These are phyloP conservation scores for Trametes sp. DNA, from an alignment of 1,284 basidiomycete species.

Conservation along the genomic window DNA sequence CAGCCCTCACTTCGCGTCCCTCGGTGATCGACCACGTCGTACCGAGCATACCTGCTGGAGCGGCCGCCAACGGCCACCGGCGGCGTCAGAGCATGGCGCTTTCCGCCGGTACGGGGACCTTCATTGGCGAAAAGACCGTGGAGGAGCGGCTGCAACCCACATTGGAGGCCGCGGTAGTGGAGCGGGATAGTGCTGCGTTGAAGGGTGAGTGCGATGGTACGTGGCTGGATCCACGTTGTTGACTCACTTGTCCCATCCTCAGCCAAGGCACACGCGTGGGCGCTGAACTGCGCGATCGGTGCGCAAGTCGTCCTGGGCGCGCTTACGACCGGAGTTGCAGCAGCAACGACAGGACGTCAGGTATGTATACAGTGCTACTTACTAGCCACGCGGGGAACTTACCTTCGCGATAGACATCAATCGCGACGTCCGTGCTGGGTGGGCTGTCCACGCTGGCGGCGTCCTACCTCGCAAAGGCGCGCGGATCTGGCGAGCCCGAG, in stretches of 20 bases:
- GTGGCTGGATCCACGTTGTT: neutral
- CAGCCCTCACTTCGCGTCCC: constrained; percentile 10
- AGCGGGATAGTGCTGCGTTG: constrained; percentile 31
- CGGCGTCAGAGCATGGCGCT: constrained; percentile 10
- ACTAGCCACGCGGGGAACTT: constrained; percentile 1
- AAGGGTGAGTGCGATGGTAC: constrained; percentile 36
- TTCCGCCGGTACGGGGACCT: constrained; percentile 12
- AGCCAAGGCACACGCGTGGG: constrained; percentile 57
- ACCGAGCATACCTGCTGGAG: constrained; percentile 5
- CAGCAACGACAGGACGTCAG: constrained; percentile 51
- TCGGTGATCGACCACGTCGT: constrained; percentile 26
- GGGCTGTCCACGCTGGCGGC: constrained; percentile 70
- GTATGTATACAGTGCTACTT: constrained; percentile 22
- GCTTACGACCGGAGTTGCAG: constrained; percentile 70
- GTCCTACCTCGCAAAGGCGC: constrained; percentile 71
- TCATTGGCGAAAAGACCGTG: constrained; percentile 34
- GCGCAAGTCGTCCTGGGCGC: constrained; percentile 69
- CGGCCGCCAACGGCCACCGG: neutral
- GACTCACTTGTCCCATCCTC: constrained; percentile 1
- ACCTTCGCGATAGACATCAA: constrained; percentile 36
- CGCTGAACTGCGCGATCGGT: constrained; percentile 62
- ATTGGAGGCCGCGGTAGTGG: constrained; percentile 37
- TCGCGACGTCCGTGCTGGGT: constrained; percentile 48
- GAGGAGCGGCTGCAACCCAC: constrained; percentile 44
- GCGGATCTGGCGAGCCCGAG: constrained; percentile 74